phyloP scores from a whole-genome alignment of 1,139 yeast species.

The Casaregolazyma lundiana region DNA sequence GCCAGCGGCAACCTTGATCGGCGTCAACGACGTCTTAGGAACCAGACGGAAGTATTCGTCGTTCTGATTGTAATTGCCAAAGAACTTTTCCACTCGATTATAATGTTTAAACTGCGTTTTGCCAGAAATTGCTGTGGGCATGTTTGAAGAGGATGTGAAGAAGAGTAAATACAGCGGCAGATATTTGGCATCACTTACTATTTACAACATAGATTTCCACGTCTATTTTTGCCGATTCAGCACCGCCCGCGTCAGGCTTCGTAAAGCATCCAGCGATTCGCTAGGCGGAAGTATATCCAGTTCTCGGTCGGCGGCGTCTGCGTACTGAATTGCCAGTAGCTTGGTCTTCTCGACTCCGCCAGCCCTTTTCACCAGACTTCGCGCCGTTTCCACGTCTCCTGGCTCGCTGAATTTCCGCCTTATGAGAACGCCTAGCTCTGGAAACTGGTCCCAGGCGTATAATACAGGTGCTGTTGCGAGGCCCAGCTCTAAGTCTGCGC shows the following conservation, averaged over 20 bases:
- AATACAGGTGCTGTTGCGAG: slow-evolving; percentile 96
- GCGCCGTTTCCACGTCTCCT: slow-evolving; percentile 81
- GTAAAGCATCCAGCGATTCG: slow-evolving; percentile 84
- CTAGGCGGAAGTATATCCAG: slow-evolving; percentile 71
- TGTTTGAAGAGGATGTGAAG: slow-evolving; percentile 1
- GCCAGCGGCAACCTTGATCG: slow-evolving; percentile 18
- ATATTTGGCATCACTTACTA: slow-evolving; percentile 1
- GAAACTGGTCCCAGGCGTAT: slow-evolving; percentile 87
- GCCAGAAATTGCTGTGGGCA: not conserved
- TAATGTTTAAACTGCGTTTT: slow-evolving; percentile 1
- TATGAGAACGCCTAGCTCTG: slow-evolving; percentile 78
- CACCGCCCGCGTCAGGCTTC: slow-evolving; percentile 75
- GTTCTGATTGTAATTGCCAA: not conserved
- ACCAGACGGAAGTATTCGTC: slow-evolving; percentile 1
- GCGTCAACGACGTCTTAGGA: slow-evolving; percentile 18
- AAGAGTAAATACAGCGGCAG: not conserved
- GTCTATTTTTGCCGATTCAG: slow-evolving; percentile 68
- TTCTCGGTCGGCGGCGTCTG: slow-evolving; percentile 68
- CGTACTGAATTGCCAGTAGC: slow-evolving; percentile 70
- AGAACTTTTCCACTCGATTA: not conserved
- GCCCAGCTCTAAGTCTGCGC: slow-evolving; percentile 90
- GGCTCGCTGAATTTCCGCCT: slow-evolving; percentile 73
- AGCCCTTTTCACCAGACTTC: slow-evolving; percentile 64
- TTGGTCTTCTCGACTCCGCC: slow-evolving; percentile 76
- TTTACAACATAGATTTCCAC: slow-evolving; percentile 1